These are phyloP conservation scores for Aspergillus hortae DNA, from an alignment of 2,329 filamentous ascomycete genomes.

Conservation along the genomic window DNA sequence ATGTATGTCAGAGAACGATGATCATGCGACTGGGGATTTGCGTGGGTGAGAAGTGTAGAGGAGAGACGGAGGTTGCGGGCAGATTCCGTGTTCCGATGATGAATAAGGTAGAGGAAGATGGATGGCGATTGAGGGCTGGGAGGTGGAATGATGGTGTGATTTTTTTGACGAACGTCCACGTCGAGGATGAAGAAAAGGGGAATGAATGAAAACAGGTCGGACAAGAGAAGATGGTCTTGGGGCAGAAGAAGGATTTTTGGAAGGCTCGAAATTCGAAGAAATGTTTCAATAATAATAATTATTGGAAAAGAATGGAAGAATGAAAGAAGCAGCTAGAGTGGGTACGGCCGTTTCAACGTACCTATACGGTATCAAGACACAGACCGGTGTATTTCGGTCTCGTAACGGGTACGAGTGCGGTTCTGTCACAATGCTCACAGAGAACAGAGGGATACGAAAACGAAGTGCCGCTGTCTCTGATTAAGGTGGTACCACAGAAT, in stretches of 20 bases:
- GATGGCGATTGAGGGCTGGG: neutral
- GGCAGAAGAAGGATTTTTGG: slow-evolving; percentile 19
- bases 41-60: too few species aligned
- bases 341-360: slow-evolving; percentile 13
- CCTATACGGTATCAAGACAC: slow-evolving; percentile 5
- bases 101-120: neutral
- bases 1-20: slow-evolving; percentile 23
- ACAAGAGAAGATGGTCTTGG: slow-evolving; percentile 3
- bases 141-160: neutral
- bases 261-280: slow-evolving; percentile 23
- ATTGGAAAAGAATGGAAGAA: neutral
- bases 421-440: slow-evolving; percentile 1
- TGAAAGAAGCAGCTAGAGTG: slow-evolving; percentile 19
- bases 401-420: slow-evolving; percentile 7
- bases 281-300: slow-evolving; percentile 18
- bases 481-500: neutral
- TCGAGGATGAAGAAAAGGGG: slow-evolving; percentile 10
- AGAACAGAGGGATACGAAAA: neutral
- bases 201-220: slow-evolving; percentile 9
- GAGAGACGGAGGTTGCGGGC: slow-evolving; percentile 13
- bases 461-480: neutral
- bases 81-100: slow-evolving; percentile 8
- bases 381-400: neutral
- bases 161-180: neutral
- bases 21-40: slow-evolving; percentile 21